phyloP scores from a whole-genome alignment of 1,139 yeast genomes.

The Saccharomyces hybrid region DNA sequence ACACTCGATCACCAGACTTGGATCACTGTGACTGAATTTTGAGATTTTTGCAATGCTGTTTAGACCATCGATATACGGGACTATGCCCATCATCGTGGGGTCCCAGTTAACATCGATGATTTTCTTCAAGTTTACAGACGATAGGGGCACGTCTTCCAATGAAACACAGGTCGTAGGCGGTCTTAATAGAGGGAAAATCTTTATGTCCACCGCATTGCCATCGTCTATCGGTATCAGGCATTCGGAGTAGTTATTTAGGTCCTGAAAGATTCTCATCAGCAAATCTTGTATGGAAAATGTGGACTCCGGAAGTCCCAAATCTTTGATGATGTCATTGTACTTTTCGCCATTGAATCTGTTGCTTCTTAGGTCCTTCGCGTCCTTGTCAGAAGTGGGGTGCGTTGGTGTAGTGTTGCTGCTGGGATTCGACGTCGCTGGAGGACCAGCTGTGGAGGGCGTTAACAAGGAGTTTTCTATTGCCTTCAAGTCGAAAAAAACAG shows the following conservation, averaged over 20 bases:
- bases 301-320: conserved; percentile 27
- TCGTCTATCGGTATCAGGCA: conserved; percentile 90
- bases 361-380: conserved; percentile 2
- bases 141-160: conserved; percentile 77
- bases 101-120: conserved; percentile 93
- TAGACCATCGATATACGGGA: conserved; percentile 82
- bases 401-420: conserved; percentile 1
- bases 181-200: conserved; percentile 77
- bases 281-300: conserved; percentile 66
- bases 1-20: conserved; percentile 71
- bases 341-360: not conserved
- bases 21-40: conserved; percentile 74
- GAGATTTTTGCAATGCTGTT: conserved; percentile 76
- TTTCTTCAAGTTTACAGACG: conserved; percentile 63
- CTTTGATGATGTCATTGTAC: conserved; percentile 25
- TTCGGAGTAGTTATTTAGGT: conserved; percentile 88
- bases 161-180: conserved; percentile 63
- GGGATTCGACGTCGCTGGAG: not conserved
- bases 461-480: not conserved
- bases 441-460: not conserved
- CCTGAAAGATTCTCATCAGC: conserved; percentile 85
- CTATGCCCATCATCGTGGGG: conserved; percentile 84
- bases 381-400: conserved; percentile 1
- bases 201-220: conserved; percentile 85
- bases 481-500: conserved; percentile 27